These are phyloP conservation scores for Bertia moriformis DNA, from an alignment of 2,329 filamentous ascomycete species.

Conservation along the genomic window DNA sequence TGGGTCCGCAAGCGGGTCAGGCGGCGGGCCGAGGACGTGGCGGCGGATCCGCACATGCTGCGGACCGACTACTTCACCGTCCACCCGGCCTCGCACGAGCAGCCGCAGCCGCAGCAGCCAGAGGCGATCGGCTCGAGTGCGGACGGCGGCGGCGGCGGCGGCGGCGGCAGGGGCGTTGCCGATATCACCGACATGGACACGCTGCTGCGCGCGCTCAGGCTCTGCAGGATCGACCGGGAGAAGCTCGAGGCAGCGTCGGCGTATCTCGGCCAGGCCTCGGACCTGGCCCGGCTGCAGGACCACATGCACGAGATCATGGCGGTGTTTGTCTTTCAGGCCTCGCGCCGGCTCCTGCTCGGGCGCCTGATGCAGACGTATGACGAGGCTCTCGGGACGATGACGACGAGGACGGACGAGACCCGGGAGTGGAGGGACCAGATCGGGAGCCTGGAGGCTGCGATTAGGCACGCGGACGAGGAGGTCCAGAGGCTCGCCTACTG, in stretches of 20 bases:
- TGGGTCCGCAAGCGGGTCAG: conserved; percentile 76
- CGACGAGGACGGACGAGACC: not conserved
- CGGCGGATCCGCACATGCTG: conserved; percentile 45
- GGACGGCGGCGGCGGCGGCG: conserved; percentile 10
- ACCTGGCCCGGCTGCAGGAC: conserved; percentile 60
- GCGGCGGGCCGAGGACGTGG: conserved; percentile 28
- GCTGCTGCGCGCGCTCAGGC: conserved; percentile 54
- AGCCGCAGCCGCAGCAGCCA: conserved; percentile 22
- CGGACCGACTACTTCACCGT: conserved; percentile 71
- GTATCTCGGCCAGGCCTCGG: conserved; percentile 66
- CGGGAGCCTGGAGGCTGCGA: conserved; percentile 60
- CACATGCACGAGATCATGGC: conserved; percentile 77
- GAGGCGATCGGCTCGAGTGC: conserved; percentile 12
- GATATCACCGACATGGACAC: conserved; percentile 49
- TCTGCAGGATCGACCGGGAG: conserved; percentile 71
- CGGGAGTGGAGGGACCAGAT: too few relatives aligned
- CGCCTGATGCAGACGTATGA: conserved; percentile 54
- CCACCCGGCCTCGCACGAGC: conserved; percentile 33
- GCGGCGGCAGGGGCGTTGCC: conserved; percentile 19
- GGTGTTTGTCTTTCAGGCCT: conserved; percentile 78
- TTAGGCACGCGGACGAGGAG: conserved; percentile 65
- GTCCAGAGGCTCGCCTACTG: conserved; percentile 74
- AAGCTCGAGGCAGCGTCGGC: conserved; percentile 72
- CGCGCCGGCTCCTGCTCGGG: conserved; percentile 61
- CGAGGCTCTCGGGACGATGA: conserved; percentile 26